Evolutionary conservation across 2,329 filamentous ascomycete species (phyloP).

Genomic region (Saccharata proteae): DNA sequence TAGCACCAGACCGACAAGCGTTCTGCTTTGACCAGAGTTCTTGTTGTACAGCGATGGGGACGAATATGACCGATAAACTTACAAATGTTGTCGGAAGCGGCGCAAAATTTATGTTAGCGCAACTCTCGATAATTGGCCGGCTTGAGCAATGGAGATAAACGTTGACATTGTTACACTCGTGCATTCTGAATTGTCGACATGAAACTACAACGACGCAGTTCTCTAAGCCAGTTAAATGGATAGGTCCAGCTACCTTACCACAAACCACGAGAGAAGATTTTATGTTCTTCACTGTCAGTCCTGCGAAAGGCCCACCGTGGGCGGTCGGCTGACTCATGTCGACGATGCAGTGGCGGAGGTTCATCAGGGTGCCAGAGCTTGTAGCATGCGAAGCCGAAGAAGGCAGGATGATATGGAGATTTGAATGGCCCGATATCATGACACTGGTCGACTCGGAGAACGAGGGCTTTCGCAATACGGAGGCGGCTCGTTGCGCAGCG

Average conservation of each 20-base stretch:
- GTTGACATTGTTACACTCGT: conserved; percentile 69
- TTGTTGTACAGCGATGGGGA: no score
- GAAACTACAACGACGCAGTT: conserved; percentile 67
- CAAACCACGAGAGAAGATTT: conserved; percentile 60
- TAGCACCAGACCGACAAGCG: no score
- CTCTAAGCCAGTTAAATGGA: conserved; percentile 66
- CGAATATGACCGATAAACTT: conserved; percentile 14
- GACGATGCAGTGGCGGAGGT: conserved; percentile 59
- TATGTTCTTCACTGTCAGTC: conserved; percentile 57
- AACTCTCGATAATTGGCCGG: conserved; percentile 90
- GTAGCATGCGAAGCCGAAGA: conserved; percentile 57
- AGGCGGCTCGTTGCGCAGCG: conserved; percentile 8
- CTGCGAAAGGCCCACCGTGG: conserved; percentile 44
- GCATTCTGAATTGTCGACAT: conserved; percentile 75
- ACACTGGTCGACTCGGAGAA: conserved; percentile 46
- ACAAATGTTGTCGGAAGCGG: conserved; percentile 44
- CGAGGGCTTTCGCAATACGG: conserved; percentile 36
- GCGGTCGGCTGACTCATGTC: conserved; percentile 59
- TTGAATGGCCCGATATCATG: conserved; percentile 52
- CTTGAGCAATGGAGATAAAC: conserved; percentile 74
- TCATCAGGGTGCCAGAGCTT: conserved; percentile 59
- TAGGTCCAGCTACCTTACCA: conserved; percentile 65
- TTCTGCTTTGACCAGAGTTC: conserved; percentile 17
- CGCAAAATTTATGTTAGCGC: conserved; percentile 64
- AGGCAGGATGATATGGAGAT: conserved; percentile 67